These are phyloP conservation scores for Cocos nucifera DNA, from an alignment of 176 grass and related monocot genomes.

Conservation along the genomic window DNA sequence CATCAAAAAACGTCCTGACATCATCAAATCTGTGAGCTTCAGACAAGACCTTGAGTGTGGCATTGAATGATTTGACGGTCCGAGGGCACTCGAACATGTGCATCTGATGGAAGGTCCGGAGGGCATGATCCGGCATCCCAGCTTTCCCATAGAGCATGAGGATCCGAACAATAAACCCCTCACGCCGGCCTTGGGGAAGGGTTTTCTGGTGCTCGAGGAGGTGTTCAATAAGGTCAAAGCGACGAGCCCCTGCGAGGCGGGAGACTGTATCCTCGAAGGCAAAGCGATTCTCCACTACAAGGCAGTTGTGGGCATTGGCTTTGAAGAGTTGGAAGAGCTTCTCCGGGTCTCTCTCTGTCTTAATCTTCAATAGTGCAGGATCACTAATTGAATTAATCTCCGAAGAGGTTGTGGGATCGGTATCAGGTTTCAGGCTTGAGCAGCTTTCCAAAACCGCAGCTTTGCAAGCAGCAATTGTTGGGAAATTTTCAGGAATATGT, in stretches of 20 bases:
- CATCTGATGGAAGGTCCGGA: slow-evolving; percentile 67
- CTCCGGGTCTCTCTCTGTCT: slow-evolving; percentile 67
- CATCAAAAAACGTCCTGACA: slow-evolving; percentile 22
- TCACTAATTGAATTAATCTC: slow-evolving; percentile 5
- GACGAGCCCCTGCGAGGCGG: slow-evolving; percentile 58
- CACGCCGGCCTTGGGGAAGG: slow-evolving; percentile 67
- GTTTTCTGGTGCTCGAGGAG: slow-evolving; percentile 83
- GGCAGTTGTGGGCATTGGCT: slow-evolving; percentile 55
- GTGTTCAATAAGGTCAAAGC: slow-evolving; percentile 78
- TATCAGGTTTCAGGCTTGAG: neutral
- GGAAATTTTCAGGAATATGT: slow-evolving; percentile 35
- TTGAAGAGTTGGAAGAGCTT: slow-evolving; percentile 71
- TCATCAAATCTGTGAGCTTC: slow-evolving; percentile 34
- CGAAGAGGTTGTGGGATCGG: neutral
- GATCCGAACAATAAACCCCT: slow-evolving; percentile 76
- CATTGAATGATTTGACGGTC: slow-evolving; percentile 86
- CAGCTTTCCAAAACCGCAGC: slow-evolving; percentile 17
- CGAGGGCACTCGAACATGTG: slow-evolving; percentile 44
- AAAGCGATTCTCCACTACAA: slow-evolving; percentile 73
- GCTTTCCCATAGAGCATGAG: slow-evolving; percentile 67
- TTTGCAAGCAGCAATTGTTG: slow-evolving; percentile 65
- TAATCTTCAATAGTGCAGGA: slow-evolving; percentile 51
- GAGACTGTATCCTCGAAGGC: slow-evolving; percentile 64
- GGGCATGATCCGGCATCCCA: slow-evolving; percentile 52
- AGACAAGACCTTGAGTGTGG: slow-evolving; percentile 66